phyloP scores from a whole-genome alignment of 352 stramenopile species.

The Globisporangium cystogenes region DNA sequence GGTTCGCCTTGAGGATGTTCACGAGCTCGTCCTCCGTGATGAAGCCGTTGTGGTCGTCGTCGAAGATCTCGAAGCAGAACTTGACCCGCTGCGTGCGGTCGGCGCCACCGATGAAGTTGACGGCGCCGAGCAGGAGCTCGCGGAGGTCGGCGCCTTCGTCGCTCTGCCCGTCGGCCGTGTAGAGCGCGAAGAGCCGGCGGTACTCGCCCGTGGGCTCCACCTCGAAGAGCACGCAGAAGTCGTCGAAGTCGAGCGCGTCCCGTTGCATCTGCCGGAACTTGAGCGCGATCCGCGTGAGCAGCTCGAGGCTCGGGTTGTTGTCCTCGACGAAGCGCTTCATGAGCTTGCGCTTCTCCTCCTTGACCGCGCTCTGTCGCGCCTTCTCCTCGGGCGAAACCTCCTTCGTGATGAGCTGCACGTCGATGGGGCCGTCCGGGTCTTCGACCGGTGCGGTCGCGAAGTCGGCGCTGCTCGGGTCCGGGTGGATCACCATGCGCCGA shows the following conservation, averaged over 20 bases:
- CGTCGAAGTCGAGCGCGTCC: slow-evolving; percentile 54
- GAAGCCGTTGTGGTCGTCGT: slow-evolving; percentile 91
- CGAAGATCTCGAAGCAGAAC: slow-evolving; percentile 94
- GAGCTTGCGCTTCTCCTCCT: slow-evolving; percentile 66
- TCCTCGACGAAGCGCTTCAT: slow-evolving; percentile 69
- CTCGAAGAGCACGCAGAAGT: slow-evolving; percentile 82
- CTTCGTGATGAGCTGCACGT: slow-evolving; percentile 25
- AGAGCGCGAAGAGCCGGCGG: slow-evolving; percentile 82
- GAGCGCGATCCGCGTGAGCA: slow-evolving; percentile 49
- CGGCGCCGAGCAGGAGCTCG: slow-evolving; percentile 88
- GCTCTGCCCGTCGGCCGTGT: slow-evolving; percentile 59
- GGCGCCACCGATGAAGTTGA: slow-evolving; percentile 83
- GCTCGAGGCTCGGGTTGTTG: slow-evolving; percentile 53
- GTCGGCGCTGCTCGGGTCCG: slow-evolving; percentile 76
- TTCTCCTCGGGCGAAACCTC: slow-evolving; percentile 48
- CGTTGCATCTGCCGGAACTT: slow-evolving; percentile 61
- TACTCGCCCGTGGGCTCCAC: slow-evolving; percentile 88
- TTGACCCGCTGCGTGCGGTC: slow-evolving; percentile 81
- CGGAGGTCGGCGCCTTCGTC: slow-evolving; percentile 77
- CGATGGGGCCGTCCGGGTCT: slow-evolving; percentile 12
- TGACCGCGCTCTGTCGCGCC: slow-evolving; percentile 42
- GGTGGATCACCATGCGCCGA: slow-evolving; percentile 84
- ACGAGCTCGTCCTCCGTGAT: slow-evolving; percentile 88
- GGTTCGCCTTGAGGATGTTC: slow-evolving; percentile 89
- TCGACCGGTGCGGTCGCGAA: slow-evolving; percentile 48